phyloP scores from a whole-genome alignment of 176 grass and related monocot genomes.

The Panicum miliaceum region DNA sequence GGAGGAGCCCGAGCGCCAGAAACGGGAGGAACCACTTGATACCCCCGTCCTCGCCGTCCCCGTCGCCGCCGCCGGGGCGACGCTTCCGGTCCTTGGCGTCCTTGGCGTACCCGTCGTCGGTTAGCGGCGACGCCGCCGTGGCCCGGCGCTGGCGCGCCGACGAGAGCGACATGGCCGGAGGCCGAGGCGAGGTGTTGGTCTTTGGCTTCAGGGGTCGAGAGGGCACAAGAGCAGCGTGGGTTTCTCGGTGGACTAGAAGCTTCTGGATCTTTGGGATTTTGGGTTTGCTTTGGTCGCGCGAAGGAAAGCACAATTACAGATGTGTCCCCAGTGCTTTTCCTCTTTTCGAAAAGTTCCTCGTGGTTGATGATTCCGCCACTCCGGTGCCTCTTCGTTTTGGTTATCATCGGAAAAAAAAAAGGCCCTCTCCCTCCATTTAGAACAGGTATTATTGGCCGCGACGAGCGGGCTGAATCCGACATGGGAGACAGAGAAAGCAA shows the following conservation, averaged over 20 bases:
- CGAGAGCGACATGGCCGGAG: constrained; percentile 68
- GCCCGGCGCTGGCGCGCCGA: constrained; percentile 70
- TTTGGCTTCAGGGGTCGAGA: not conserved
- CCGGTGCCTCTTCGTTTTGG: no score
- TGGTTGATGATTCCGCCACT: not conserved
- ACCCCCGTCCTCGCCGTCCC: constrained; percentile 49
- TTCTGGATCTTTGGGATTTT: constrained; percentile 32
- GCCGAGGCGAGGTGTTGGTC: not conserved
- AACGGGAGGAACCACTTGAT: constrained; percentile 84
- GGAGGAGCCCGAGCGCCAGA: constrained; percentile 70
- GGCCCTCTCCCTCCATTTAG: not conserved
- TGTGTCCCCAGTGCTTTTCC: not conserved
- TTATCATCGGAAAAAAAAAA: no score
- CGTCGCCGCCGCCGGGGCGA: constrained; percentile 29
- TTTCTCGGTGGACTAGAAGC: constrained; percentile 28
- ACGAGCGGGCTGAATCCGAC: no score
- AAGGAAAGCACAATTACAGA: constrained; percentile 8
- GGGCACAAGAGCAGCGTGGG: not conserved
- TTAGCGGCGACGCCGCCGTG: constrained; percentile 33
- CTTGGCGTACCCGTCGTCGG: constrained; percentile 69
- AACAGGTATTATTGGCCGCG: no score
- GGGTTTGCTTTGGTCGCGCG: not conserved
- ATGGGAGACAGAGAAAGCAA: no score
- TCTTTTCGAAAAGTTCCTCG: not conserved
- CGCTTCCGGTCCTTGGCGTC: constrained; percentile 67